These are phyloP conservation scores for Neonectria punicea DNA, from an alignment of 2,329 filamentous ascomycete genomes.

Conservation along the genomic window DNA sequence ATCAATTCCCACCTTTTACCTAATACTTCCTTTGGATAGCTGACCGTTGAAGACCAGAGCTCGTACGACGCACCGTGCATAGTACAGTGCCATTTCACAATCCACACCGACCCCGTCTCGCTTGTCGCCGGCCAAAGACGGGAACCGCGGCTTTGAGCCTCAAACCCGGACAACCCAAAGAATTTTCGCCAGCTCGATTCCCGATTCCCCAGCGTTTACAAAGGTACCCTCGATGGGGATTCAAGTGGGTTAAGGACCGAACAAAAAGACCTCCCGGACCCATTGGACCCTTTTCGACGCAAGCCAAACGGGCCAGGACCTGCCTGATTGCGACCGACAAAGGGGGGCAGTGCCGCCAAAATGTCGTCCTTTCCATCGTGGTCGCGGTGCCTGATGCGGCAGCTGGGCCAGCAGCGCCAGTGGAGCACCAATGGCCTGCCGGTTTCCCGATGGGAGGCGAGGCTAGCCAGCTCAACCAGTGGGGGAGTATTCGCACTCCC, in stretches of 20 bases:
- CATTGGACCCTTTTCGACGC: conserved; percentile 2
- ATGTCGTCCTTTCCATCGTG: conserved; percentile 34
- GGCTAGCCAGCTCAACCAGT: not conserved
- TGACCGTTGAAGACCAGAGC: not conserved
- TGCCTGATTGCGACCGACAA: conserved; percentile 41
- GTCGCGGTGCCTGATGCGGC: conserved; percentile 44
- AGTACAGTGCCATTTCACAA: not conserved
- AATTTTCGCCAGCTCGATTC: conserved; percentile 31
- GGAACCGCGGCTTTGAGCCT: conserved; percentile 24
- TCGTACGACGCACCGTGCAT: conserved; percentile 24
- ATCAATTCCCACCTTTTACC: not conserved
- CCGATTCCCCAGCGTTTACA: conserved; percentile 29
- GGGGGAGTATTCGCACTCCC: not conserved
- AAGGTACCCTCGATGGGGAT: conserved; percentile 42
- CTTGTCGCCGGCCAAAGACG: conserved; percentile 40
- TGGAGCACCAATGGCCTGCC: conserved; percentile 39
- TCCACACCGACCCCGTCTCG: conserved; percentile 37
- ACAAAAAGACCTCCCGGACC: conserved; percentile 23
- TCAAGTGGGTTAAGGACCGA: conserved; percentile 30
- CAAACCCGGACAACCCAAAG: conserved; percentile 31
- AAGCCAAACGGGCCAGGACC: conserved; percentile 25
- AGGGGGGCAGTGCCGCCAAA: conserved; percentile 33
- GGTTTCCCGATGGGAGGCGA: conserved; percentile 31
- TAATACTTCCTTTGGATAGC: not conserved
- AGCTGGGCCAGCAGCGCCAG: conserved; percentile 39